Percentiles rank a stretch among this genome's conserved stretches.
These are phyloP conservation scores for Candida nemodendra DNA, from an alignment of 805 yeast genomes.

Conservation along the genomic window DNA sequence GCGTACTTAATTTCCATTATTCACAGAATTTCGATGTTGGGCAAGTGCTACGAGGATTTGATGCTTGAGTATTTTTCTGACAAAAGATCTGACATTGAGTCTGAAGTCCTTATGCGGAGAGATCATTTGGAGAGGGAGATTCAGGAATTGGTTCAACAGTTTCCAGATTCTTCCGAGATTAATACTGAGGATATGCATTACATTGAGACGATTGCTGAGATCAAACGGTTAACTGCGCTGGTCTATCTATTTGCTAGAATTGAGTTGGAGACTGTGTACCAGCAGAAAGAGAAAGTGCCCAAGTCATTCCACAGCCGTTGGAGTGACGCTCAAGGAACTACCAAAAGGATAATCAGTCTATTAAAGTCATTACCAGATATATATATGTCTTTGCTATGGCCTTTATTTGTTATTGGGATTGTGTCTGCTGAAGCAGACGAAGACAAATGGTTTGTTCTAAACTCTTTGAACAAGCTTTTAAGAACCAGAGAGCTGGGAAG, in stretches of 20 bases:
- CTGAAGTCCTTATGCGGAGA: conserved; percentile 28
- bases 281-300: conserved; percentile 13
- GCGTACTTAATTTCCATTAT: conserved; percentile 38
- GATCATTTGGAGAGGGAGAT: conserved; percentile 29
- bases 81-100: conserved; percentile 14
- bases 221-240: conserved; percentile 36
- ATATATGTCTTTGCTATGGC: conserved; percentile 41
- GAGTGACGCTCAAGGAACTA: conserved; percentile 16
- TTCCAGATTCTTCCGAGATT: conserved; percentile 17
- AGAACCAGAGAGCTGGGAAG: conserved; percentile 37
- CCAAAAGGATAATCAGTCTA: conserved; percentile 25
- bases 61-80: conserved; percentile 23
- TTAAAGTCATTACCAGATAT: conserved; percentile 28
- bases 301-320: conserved; percentile 8
- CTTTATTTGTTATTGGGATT: conserved; percentile 39
- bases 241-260: conserved; percentile 38
- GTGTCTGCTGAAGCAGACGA: conserved; percentile 37
- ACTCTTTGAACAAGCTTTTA: conserved; percentile 35
- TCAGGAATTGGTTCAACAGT: conserved; percentile 23
- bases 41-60: conserved; percentile 36
- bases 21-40: conserved; percentile 37
- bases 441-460: conserved; percentile 39
- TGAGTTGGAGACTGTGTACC: conserved; percentile 26
- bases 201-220: conserved; percentile 36
- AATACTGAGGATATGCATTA: conserved; percentile 19